These are phyloP conservation scores for Sclerotinia minor DNA, from an alignment of 2,329 filamentous ascomycete species.

Conservation along the genomic window DNA sequence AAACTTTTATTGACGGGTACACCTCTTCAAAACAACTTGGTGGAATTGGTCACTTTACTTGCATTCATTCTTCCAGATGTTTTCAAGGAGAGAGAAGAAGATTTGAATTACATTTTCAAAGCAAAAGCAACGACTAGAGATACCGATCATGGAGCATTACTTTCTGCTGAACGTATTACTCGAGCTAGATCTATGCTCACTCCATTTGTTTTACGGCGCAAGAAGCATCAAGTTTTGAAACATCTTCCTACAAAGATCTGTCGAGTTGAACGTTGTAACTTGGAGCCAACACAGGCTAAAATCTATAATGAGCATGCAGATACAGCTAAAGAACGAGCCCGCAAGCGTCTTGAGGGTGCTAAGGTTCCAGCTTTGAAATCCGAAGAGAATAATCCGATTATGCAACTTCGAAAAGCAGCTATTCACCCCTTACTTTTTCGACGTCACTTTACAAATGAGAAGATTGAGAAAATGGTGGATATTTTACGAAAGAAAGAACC, in stretches of 20 bases:
- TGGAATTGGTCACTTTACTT: constrained; percentile 85
- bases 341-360: constrained; percentile 55
- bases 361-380: constrained; percentile 49
- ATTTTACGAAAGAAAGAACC: constrained; percentile 71
- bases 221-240: constrained; percentile 87
- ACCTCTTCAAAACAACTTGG: constrained; percentile 89
- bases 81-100: constrained; percentile 74
- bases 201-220: constrained; percentile 89
- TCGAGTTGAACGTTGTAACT: constrained; percentile 76
- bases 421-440: constrained; percentile 90
- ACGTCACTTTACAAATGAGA: constrained; percentile 73
- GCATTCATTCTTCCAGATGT: constrained; percentile 91
- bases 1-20: constrained; percentile 87
- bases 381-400: constrained; percentile 71
- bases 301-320: constrained; percentile 74
- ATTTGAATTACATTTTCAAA: constrained; percentile 85
- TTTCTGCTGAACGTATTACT: constrained; percentile 83
- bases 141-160: constrained; percentile 74
- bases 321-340: constrained; percentile 59
- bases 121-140: constrained; percentile 85
- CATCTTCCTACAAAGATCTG: constrained; percentile 80
- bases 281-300: constrained; percentile 69
- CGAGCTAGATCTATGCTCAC: constrained; percentile 89
- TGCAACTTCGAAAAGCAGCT: constrained; percentile 88
- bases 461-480: constrained; percentile 73